Evolutionary conservation across 1,284 basidiomycete genomes (phyloP).

Genomic region (Marasmius fiardii): DNA sequence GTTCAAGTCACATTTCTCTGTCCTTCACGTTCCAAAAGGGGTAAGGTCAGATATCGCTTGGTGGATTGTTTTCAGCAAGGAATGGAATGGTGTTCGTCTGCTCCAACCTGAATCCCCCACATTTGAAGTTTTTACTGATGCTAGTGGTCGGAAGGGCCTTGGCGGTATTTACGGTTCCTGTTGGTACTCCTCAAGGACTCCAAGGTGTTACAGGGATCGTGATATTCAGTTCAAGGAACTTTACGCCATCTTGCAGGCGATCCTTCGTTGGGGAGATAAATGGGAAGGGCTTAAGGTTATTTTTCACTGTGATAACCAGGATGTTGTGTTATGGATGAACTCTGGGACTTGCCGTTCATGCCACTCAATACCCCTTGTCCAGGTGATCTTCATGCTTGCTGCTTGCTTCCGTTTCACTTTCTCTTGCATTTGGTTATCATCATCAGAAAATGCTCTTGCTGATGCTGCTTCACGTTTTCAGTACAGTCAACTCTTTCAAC

Average conservation of each 20-base stretch:
- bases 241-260: background rate
- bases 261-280: background rate
- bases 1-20: slow-evolving; percentile 21
- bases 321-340: too few species aligned
- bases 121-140: too few species aligned
- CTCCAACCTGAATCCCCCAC: too few species aligned
- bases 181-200: slow-evolving; percentile 18
- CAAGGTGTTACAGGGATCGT: slow-evolving; percentile 29
- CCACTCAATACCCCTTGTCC: slow-evolving; percentile 16
- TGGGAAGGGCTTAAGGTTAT: background rate
- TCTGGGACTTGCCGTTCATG: slow-evolving; percentile 14
- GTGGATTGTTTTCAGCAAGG: slow-evolving; percentile 22
- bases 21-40: slow-evolving; percentile 18
- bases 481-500: slow-evolving; percentile 23
- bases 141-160: too few species aligned
- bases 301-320: background rate
- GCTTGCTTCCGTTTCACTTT: slow-evolving; percentile 21
- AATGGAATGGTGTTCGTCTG: slow-evolving; percentile 36
- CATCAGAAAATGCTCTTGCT: slow-evolving; percentile 17
- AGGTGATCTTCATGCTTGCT: too few species aligned
- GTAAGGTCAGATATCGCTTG: slow-evolving; percentile 21
- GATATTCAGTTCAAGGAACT: background rate
- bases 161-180: slow-evolving; percentile 9
- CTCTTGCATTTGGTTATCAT: slow-evolving; percentile 21
- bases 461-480: slow-evolving; percentile 28